Evolutionary conservation across 345 rosid species (phyloP).

Genomic region (Corymbia maculata): DNA sequence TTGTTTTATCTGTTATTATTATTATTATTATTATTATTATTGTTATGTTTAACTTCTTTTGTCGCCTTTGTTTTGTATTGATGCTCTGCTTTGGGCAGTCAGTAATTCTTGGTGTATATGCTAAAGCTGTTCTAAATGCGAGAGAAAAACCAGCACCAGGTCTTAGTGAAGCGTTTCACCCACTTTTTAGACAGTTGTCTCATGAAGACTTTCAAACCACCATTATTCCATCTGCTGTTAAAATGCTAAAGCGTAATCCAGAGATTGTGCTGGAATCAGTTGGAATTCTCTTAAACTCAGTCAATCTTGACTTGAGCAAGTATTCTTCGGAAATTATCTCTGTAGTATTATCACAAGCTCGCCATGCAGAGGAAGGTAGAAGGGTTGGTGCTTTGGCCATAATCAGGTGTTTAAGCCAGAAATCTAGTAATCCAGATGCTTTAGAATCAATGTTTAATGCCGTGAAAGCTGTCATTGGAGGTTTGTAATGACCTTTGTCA

Average conservation of each 20-base stretch:
- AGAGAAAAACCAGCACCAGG: conserved; percentile 56
- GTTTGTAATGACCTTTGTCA: conserved; percentile 19
- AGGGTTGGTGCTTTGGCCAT: conserved; percentile 60
- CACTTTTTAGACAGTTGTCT: conserved; percentile 47
- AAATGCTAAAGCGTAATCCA: conserved; percentile 97
- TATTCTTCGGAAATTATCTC: conserved; percentile 72
- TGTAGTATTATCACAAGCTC: conserved; percentile 69
- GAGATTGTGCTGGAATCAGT: conserved; percentile 85
- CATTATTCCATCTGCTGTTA: conserved; percentile 73
- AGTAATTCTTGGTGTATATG: conserved; percentile 66
- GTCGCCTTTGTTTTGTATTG: neutral
- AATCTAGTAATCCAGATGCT: conserved; percentile 93
- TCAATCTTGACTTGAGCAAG: conserved; percentile 84
- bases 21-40: too few species aligned
- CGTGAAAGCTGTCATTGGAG: conserved; percentile 80
- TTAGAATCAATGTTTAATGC: conserved; percentile 71
- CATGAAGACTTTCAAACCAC: conserved; percentile 74
- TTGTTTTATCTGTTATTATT: neutral
- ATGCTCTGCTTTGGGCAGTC: conserved; percentile 37
- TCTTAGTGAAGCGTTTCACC: conserved; percentile 56
- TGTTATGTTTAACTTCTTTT: neutral
- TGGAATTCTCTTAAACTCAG: conserved; percentile 49
- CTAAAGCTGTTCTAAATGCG: conserved; percentile 70
- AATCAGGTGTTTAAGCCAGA: conserved; percentile 56
- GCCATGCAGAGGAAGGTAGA: conserved; percentile 83